Conservation (phyloP, 2,329 filamentous ascomycete species). For the Nigrospora oryzae region DNA sequence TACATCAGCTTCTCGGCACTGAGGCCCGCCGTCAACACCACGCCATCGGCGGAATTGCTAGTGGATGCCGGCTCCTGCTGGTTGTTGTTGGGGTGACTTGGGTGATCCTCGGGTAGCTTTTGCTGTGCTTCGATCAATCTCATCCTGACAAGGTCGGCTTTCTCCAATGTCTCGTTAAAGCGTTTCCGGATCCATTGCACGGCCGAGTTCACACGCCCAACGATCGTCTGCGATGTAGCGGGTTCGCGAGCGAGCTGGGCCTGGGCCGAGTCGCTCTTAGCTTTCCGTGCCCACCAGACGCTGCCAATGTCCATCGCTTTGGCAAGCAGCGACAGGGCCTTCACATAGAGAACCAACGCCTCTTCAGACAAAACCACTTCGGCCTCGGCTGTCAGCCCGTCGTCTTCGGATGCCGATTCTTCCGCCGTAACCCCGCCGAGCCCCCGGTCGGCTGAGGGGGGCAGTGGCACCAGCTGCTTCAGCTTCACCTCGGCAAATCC, state of each 20-base stretch:
- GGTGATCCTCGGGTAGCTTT: conserved; percentile 74
- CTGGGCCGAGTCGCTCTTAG: conserved; percentile 49
- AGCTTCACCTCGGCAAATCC: conserved; percentile 98
- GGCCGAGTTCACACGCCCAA: conserved; percentile 76
- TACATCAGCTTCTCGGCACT: conserved; percentile 98
- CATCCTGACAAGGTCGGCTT: conserved; percentile 86
- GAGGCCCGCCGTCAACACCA: conserved; percentile 77
- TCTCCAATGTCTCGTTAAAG: conserved; percentile 96
- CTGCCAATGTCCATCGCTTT: conserved; percentile 95
- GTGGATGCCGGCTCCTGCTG: conserved; percentile 47
- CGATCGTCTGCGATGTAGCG: conserved; percentile 38
- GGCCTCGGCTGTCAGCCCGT: conserved; percentile 77
- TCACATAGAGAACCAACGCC: conserved; percentile 91
- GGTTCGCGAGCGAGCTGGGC: conserved; percentile 30
- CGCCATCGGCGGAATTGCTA: conserved; percentile 62
- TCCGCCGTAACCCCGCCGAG: conserved; percentile 55
- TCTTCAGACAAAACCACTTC: conserved; percentile 85
- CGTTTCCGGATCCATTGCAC: conserved; percentile 92
- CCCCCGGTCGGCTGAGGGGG: conserved; percentile 67
- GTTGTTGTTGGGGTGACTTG: conserved; percentile 76
- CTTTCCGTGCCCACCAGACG: conserved; percentile 80
- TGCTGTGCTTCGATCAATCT: conserved; percentile 83
- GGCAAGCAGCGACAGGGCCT: conserved; percentile 79
- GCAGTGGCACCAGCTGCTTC: conserved; percentile 85
- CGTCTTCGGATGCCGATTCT: conserved; percentile 49